Conservation (phyloP, 306 rosid genomes). For the Carpinus viminea region DNA sequence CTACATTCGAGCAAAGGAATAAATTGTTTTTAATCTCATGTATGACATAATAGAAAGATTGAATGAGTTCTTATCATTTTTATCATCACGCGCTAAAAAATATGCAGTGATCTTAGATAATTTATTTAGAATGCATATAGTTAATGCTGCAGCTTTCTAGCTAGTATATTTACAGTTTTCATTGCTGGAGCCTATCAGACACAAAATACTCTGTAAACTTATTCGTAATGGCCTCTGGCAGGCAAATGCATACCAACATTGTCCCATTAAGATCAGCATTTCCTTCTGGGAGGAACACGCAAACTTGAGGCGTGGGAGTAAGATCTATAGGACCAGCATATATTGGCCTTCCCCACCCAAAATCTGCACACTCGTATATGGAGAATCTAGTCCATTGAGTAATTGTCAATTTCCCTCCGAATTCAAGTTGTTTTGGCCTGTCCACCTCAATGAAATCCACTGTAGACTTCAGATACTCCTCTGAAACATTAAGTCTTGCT, state of each 20-base stretch:
- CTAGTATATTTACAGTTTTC: not conserved
- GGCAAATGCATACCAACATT: constrained; percentile 79
- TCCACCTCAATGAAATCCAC: constrained; percentile 70
- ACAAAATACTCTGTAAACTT: constrained; percentile 51
- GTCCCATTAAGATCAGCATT: constrained; percentile 48
- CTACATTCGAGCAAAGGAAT: no score
- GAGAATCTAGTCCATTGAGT: constrained; percentile 96
- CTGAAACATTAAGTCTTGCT: constrained; percentile 60
- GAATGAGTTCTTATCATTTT: not conserved
- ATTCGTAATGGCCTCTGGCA: constrained; percentile 63
- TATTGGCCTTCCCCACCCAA: constrained; percentile 85
- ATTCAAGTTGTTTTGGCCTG: constrained; percentile 72
- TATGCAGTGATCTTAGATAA: not conserved
- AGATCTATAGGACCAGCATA: constrained; percentile 93
- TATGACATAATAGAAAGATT: no score
- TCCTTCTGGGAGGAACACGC: constrained; percentile 79
- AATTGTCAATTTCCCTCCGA: constrained; percentile 81
- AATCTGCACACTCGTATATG: constrained; percentile 70
- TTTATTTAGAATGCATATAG: not conserved
- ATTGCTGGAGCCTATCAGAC: constrained; percentile 27
- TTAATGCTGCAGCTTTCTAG: not conserved
- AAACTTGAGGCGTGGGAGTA: constrained; percentile 92
- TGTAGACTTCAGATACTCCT: constrained; percentile 78
- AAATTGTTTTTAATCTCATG: no score
- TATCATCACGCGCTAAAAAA: not conserved